phyloP scores from a whole-genome alignment of 805 yeast genomes.

The Wickerhamiella shivajii region DNA sequence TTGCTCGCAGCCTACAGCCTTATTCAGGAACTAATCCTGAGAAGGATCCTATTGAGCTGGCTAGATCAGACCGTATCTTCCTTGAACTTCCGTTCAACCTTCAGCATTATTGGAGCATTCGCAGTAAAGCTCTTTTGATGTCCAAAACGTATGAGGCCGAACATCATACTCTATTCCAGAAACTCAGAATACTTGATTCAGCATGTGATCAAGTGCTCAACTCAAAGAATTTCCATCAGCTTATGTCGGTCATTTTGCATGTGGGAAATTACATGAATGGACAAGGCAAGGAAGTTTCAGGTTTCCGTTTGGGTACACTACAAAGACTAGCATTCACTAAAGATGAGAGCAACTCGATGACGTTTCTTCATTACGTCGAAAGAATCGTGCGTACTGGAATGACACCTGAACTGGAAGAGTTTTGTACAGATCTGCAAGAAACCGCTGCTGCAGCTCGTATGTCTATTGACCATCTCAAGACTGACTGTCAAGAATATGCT shows the following conservation, averaged over 20 bases:
- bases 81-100: conserved; percentile 71
- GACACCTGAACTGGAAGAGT: conserved; percentile 53
- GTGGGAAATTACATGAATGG: conserved; percentile 98
- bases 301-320: conserved; percentile 80
- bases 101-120: conserved; percentile 80
- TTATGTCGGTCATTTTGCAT: conserved; percentile 71
- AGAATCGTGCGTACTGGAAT: conserved; percentile 69
- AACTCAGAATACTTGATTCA: conserved; percentile 53
- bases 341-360: conserved; percentile 74
- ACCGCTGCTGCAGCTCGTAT: conserved; percentile 50
- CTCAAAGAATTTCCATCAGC: conserved; percentile 52
- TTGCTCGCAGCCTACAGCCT: conserved; percentile 63
- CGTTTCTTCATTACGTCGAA: conserved; percentile 86
- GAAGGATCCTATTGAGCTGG: conserved; percentile 61
- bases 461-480: conserved; percentile 65
- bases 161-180: conserved; percentile 50
- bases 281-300: conserved; percentile 77
- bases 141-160: conserved; percentile 63
- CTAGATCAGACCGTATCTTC: conserved; percentile 75
- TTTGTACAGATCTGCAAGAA: conserved; percentile 57
- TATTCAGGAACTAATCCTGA: conserved; percentile 38
- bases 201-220: conserved; percentile 54
- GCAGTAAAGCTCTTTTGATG: conserved; percentile 70
- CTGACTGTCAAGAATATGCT: conserved; percentile 53
- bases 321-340: conserved; percentile 83